Base-by-base conservation (phyloP, 768 basidiomycete species). In the Collybia nuda region DNA sequence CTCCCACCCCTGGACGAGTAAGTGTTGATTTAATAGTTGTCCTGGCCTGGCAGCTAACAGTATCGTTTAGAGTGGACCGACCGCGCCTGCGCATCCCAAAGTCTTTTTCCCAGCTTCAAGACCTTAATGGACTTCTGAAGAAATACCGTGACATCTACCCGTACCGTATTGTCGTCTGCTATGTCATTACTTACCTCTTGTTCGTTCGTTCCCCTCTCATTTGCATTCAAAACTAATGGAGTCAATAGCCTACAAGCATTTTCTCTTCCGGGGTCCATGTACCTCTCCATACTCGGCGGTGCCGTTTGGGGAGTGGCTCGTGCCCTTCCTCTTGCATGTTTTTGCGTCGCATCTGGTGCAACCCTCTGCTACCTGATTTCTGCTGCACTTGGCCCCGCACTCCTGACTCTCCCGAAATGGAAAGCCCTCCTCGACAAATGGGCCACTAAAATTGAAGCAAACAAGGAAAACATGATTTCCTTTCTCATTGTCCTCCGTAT, bases 201-300 rank as follows among this genome's bases (percentile, higher is more conserved):
- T 95, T 58, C 55, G 92, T 80, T 36, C 45, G 48, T 36, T 50
- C 48, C 55, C 8, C 55, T 28, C 44, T 41, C 39, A 42, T 42
- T 29, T 18, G 8, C 37, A 46, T 23, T 19, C 24, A 28, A n/a
- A 37, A 52, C 56, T 50, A 47, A 56, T 26, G 15, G 9, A 37
- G 15, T 21, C 51, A 21, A 8, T 62, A 96, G 94, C 70, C 77
- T 98, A 6, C 95, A 98, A 76, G 93, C 93, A 0, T 98, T 98
- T 70, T 95, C 94, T 6, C 79, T 98, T 12, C 95, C 96, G 0
- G 95, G 95, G 1, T 96, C 93, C 38, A 96, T 98, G 94, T 98
- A 98, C 64, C 82, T 98, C 42, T 93, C 93, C 47, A 97, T 98
- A 61, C 84, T 98, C 11, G 94, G 90, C 17, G 96, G 96, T 28